Percentiles rank a stretch among this genome's conserved stretches.
Conservation (phyloP, 768 basidiomycete species). For the Hebeloma cylindrosporum region DNA sequence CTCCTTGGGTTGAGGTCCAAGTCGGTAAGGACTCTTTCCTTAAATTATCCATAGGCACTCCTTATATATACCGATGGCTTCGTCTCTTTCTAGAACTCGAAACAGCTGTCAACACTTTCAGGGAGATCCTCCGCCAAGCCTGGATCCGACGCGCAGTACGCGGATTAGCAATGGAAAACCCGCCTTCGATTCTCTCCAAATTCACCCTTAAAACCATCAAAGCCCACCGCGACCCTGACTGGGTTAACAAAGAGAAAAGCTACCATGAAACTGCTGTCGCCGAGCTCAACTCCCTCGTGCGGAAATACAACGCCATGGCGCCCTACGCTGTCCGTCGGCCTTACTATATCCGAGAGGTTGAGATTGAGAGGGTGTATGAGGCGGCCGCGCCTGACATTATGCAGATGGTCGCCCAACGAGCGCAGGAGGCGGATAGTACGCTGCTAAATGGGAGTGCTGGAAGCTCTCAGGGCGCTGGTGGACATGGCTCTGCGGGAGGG, state of each 20-base stretch:
- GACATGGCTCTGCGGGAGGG: not conserved
- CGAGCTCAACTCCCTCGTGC: slow-evolving; percentile 72
- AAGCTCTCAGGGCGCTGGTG: not conserved
- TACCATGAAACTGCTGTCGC: slow-evolving; percentile 70
- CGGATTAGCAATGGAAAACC: slow-evolving; percentile 47
- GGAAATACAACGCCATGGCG: slow-evolving; percentile 79
- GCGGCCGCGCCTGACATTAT: slow-evolving; percentile 55
- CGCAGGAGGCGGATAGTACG: not conserved
- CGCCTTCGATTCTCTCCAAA: slow-evolving; percentile 37
- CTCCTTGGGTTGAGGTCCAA: slow-evolving; percentile 87
- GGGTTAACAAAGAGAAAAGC: slow-evolving; percentile 64
- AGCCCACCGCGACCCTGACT: slow-evolving; percentile 59
- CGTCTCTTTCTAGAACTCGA: slow-evolving; percentile 57
- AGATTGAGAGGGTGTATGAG: slow-evolving; percentile 56
- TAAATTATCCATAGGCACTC: no score
- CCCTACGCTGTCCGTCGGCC: slow-evolving; percentile 74
- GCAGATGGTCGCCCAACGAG: slow-evolving; percentile 23
- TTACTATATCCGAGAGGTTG: slow-evolving; percentile 54
- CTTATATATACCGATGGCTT: not conserved
- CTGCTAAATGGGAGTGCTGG: slow-evolving; percentile 11
- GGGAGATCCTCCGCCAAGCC: slow-evolving; percentile 59
- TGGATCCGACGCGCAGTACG: slow-evolving; percentile 79
- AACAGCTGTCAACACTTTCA: slow-evolving; percentile 56
- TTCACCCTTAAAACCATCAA: slow-evolving; percentile 37
- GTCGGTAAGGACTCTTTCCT: slow-evolving; percentile 42